A percentile compares a stretch with the other conserved stretches of the same genome.
Conservation (phyloP, 371 early-diverging fungal species). For the Synchytrium microbalum region DNA sequence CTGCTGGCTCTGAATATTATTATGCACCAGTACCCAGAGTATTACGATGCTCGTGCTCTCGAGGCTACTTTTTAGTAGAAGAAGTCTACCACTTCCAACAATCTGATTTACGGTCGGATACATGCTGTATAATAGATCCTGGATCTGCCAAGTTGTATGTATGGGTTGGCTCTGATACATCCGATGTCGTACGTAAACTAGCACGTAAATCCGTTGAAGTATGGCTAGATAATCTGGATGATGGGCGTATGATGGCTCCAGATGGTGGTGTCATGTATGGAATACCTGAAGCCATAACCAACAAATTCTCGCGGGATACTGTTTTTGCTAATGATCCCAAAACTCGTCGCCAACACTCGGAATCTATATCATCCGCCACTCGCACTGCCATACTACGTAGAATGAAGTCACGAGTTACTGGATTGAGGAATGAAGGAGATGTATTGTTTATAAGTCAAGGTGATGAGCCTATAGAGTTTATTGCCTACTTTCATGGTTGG, state of each 20-base stretch:
- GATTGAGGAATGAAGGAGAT: constrained; percentile 12
- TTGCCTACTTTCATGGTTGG: constrained; percentile 33
- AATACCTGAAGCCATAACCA: background rate
- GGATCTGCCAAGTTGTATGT: constrained; percentile 26
- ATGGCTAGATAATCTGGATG: constrained; percentile 32
- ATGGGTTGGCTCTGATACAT: constrained; percentile 33
- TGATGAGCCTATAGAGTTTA: constrained; percentile 22
- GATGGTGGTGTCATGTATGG: constrained; percentile 5
- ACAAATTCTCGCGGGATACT: constrained; percentile 9
- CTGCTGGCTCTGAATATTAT: background rate
- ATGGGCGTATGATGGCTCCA: constrained; percentile 17
- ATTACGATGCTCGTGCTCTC: constrained; percentile 30
- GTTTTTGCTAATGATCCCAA: background rate
- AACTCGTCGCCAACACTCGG: background rate
- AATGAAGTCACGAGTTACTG: background rate
- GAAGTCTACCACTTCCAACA: constrained; percentile 26
- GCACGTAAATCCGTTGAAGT: constrained; percentile 35
- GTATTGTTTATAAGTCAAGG: constrained; percentile 27
- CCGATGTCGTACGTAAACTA: constrained; percentile 36
- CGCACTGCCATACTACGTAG: background rate
- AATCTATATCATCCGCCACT: background rate
- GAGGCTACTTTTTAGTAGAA: constrained; percentile 33
- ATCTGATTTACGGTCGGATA: constrained; percentile 17
- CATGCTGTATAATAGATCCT: constrained; percentile 38
- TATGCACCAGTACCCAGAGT: constrained; percentile 24